Evolutionary conservation across 345 rosid species (phyloP), one percentile per base, ranked within the genome.

Genomic region (Draba incana): DNA sequence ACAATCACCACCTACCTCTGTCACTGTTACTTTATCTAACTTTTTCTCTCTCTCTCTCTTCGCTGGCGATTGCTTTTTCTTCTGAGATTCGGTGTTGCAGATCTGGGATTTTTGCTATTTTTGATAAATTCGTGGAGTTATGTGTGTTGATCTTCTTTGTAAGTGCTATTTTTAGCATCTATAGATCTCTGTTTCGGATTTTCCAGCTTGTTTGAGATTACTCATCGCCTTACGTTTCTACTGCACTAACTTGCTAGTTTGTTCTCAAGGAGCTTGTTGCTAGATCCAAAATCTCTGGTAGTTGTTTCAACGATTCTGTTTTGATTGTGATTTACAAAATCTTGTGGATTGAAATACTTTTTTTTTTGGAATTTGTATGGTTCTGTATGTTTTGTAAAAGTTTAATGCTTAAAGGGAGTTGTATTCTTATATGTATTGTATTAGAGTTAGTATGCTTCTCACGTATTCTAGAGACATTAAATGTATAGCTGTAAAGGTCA

Each of bases 141-240:
- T 81, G 88, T 82, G 81, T 69, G 77, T 82, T 35, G 85, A 81
- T 74, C 81, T 79, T 79, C 72, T 81, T 5, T 81, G 92, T 83
- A 75, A 74, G 84, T 78, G 72, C 69, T 75, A 60, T 66, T 67
- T 75, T 72, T 57, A 63, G 66, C 57, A 35, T 57, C 58, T 45
- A 16, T 50, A 10, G 13, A 70, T 68, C 55, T 78, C 28, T 45
- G 11, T 43, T 14, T 57, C 11, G 20, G 12, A 37, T 37, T 39
- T 39, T 10, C 13, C 54, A 13, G 11, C 9, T 37, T 45, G 41
- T 13, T 70, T 62, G 48, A 41, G 35, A 73, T 41, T 11, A n/a
- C n/a, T n/a, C n/a, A n/a, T n/a, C n/a, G n/a, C n/a, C n/a, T n/a
- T n/a, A n/a, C n/a, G n/a, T n/a, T n/a, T n/a, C n/a, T n/a, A n/a